Conservation (phyloP, 495 filamentous ascomycete genomes). For the Lophiostoma macrostomum region DNA sequence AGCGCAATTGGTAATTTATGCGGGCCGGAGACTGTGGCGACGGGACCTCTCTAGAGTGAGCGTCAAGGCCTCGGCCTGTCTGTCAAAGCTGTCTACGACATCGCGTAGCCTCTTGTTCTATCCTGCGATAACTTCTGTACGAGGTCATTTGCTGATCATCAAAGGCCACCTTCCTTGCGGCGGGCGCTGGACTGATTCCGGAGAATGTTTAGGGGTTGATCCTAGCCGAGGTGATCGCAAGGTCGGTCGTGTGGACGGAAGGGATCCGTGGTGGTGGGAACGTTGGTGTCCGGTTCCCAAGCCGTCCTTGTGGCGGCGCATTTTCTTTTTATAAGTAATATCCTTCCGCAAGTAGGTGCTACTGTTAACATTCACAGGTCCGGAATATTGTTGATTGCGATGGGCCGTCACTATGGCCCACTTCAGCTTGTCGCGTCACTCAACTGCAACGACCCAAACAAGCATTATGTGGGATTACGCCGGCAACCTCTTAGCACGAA, state of each 20-base stretch:
- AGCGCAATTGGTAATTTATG: conserved; percentile 11
- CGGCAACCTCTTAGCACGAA: too few species aligned
- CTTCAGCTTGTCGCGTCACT: neutral
- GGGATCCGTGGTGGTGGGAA: conserved; percentile 7
- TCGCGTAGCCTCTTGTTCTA: conserved; percentile 19
- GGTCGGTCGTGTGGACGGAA: conserved; percentile 2
- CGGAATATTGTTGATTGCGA: too few species aligned
- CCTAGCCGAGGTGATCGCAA: neutral
- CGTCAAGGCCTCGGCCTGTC: conserved; percentile 97
- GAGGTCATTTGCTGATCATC: conserved; percentile 11
- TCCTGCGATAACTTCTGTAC: conserved; percentile 6
- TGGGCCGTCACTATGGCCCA: neutral
- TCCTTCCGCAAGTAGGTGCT: conserved; percentile 10
- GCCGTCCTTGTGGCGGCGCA: conserved; percentile 24
- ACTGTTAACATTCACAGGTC: conserved; percentile 16
- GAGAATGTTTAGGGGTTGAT: neutral
- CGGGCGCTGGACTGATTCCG: conserved; percentile 7
- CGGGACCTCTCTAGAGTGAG: conserved; percentile 94
- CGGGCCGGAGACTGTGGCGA: conserved; percentile 34
- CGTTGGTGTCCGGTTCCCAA: conserved; percentile 22
- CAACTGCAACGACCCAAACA: neutral
- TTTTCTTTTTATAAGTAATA: conserved; percentile 38
- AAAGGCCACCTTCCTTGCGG: conserved; percentile 8
- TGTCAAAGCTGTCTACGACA: conserved; percentile 35
- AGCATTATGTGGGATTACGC: too few species aligned